phyloP scores from a whole-genome alignment of 1,139 yeast species.

The Pneumocystis canis region DNA sequence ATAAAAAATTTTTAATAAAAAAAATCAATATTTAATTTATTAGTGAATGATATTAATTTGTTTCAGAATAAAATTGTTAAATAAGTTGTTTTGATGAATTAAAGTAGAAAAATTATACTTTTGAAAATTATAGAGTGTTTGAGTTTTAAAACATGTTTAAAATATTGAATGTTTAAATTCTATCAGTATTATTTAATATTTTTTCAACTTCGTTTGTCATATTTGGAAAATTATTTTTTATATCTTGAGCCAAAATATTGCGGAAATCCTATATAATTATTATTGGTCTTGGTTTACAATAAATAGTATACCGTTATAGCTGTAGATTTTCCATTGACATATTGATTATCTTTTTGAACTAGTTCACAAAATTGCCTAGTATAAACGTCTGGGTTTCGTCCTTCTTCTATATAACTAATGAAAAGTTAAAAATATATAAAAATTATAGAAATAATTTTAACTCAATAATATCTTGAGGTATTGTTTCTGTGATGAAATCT shows the following conservation, averaged over 20 bases:
- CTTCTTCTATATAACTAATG: constrained; percentile 59
- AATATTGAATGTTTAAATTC: neutral
- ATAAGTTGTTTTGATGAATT: neutral
- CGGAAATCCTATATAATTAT: constrained; percentile 25
- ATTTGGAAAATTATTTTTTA: constrained; percentile 65
- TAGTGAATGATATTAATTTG: neutral
- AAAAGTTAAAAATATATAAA: neutral
- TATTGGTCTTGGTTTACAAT: neutral
- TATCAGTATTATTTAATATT: constrained; percentile 21
- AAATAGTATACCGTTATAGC: constrained; percentile 17
- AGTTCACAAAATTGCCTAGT: constrained; percentile 93
- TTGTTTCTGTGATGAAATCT: neutral
- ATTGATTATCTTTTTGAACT: constrained; percentile 74
- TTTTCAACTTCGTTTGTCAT: constrained; percentile 39
- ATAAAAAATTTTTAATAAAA: neutral
- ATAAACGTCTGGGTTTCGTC: constrained; percentile 91
- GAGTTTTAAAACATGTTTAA: neutral
- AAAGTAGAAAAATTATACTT: neutral
- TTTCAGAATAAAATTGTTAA: neutral
- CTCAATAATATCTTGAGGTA: neutral
- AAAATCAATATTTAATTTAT: neutral
- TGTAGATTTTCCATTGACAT: constrained; percentile 59
- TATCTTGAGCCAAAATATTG: constrained; percentile 51
- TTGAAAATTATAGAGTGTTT: neutral
- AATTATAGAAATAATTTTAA: neutral